Evolutionary conservation across 345 rosid genomes (phyloP).

Genomic region (Citrus medica): DNA sequence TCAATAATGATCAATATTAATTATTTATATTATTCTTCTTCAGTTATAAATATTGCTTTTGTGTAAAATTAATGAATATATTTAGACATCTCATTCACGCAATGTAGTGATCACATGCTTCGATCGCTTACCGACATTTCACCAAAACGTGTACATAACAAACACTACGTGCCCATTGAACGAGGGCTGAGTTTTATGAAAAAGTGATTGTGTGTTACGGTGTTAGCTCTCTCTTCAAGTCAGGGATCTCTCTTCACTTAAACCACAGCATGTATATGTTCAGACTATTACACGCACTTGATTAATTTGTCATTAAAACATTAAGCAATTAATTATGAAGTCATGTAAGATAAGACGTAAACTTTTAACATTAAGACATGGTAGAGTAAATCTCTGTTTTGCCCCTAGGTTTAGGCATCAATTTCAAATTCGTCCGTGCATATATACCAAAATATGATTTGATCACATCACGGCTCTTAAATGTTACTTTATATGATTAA

Average conservation of each 20-base stretch:
- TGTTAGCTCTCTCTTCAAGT: conserved; percentile 9
- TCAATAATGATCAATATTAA: not conserved
- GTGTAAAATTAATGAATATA: not conserved
- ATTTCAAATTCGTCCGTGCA: too few species aligned
- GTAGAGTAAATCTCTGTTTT: too few species aligned
- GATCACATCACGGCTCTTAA: too few species aligned
- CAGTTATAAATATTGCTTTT: not conserved
- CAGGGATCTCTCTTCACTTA: not conserved
- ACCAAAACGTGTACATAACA: conserved; percentile 42
- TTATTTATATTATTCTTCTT: not conserved
- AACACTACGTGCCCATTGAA: conserved; percentile 12
- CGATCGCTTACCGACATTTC: conserved; percentile 21
- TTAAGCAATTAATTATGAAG: not conserved
- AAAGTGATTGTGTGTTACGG: not conserved
- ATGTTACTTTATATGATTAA: too few species aligned
- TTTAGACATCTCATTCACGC: conserved; percentile 31
- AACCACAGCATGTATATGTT: not conserved
- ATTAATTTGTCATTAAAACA: too few species aligned
- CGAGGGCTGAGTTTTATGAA: not conserved
- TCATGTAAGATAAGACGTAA: not conserved
- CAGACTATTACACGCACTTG: not conserved
- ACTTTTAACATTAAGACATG: not conserved
- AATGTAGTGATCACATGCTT: conserved; percentile 36
- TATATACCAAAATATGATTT: too few species aligned
- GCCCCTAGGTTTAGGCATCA: too few species aligned